Conservation (phyloP, 352 stramenopile species). For the Phytophthora lateralis region DNA sequence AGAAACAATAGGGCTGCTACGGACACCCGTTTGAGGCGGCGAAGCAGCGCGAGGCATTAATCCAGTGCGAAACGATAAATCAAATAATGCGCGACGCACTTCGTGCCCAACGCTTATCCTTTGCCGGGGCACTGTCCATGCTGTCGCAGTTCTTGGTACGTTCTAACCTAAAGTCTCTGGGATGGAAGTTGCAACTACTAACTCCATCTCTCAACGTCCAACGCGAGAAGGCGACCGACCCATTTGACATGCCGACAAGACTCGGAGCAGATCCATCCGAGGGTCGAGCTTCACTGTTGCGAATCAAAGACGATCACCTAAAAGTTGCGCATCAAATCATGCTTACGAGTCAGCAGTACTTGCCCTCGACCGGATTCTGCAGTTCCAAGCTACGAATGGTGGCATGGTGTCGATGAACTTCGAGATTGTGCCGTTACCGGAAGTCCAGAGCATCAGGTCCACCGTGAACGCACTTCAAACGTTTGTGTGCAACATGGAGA, state of each 20-base stretch:
- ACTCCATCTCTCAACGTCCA: not conserved
- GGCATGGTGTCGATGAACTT: constrained; percentile 32
- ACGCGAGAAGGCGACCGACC: not conserved
- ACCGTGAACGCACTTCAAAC: constrained; percentile 31
- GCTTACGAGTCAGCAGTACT: constrained; percentile 29
- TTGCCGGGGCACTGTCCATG: not conserved
- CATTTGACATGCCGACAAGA: constrained; percentile 15
- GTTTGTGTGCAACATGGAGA: constrained; percentile 39
- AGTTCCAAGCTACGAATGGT: constrained; percentile 30
- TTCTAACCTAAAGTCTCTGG: too few species aligned
- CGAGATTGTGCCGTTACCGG: constrained; percentile 27
- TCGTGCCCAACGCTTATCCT: not conserved
- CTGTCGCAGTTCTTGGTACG: not conserved
- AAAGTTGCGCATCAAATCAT: constrained; percentile 31
- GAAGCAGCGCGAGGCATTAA: not conserved
- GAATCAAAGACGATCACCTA: constrained; percentile 34
- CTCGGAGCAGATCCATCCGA: constrained; percentile 1
- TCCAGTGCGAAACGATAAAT: not conserved
- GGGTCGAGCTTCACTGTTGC: constrained; percentile 1
- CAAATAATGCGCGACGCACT: not conserved
- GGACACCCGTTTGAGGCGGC: too few species aligned
- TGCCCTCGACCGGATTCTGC: constrained; percentile 26
- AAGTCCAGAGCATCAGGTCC: constrained; percentile 14
- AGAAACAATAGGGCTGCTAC: too few species aligned
- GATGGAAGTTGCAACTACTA: too few species aligned